Conservation (phyloP, 306 rosid genomes). For the Fragaria nilgerrensis region DNA sequence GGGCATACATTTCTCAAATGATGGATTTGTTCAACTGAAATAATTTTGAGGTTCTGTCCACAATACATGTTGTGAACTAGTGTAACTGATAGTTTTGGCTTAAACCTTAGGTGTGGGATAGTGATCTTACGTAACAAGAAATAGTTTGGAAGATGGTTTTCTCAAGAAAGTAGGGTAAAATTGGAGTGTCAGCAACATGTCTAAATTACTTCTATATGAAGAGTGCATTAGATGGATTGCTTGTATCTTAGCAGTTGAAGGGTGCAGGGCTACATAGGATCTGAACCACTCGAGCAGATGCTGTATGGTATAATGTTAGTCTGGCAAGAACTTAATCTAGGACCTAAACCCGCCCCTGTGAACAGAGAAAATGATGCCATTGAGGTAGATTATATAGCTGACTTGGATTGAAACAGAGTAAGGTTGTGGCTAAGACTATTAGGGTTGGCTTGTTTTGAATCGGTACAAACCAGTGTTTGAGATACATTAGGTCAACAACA, state of each 20-base stretch:
- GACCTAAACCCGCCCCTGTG: not conserved
- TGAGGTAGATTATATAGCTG: slow-evolving; percentile 23
- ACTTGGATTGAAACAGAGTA: slow-evolving; percentile 45
- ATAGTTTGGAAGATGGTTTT: not conserved
- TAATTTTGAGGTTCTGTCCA: not conserved
- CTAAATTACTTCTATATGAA: not conserved
- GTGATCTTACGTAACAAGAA: too few species aligned
- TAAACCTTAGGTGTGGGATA: not conserved
- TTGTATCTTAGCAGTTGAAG: too few species aligned
- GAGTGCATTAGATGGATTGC: not conserved
- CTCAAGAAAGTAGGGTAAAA: too few species aligned
- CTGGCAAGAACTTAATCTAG: not conserved
- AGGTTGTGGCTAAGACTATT: slow-evolving; percentile 50
- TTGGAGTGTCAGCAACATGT: too few species aligned
- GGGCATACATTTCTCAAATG: not conserved
- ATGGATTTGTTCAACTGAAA: not conserved
- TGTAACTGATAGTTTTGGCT: not conserved
- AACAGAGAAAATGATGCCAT: slow-evolving; percentile 29
- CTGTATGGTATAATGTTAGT: not conserved
- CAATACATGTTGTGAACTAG: too few species aligned
- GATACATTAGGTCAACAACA: slow-evolving; percentile 54
- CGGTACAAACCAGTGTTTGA: slow-evolving; percentile 60
- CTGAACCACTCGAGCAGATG: too few species aligned
- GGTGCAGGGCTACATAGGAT: too few species aligned
- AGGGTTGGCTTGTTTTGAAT: slow-evolving; percentile 30